A percentile compares a stretch with the other conserved stretches of the same genome.
These are phyloP conservation scores for Ophiostoma triangulosporum DNA, from an alignment of 2,329 filamentous ascomycete species.

Conservation along the genomic window DNA sequence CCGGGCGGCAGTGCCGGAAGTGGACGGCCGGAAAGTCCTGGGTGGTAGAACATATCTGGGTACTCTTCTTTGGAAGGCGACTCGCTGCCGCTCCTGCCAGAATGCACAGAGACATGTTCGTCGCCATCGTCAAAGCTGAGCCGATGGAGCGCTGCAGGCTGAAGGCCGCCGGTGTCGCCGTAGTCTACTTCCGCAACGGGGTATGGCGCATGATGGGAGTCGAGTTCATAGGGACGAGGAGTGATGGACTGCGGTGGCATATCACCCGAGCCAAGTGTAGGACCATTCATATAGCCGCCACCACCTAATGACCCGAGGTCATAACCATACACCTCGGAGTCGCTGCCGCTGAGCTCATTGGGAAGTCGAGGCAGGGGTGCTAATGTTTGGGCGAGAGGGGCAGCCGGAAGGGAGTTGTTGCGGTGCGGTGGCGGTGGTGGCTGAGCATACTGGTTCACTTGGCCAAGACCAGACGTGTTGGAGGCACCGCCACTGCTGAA, in stretches of 20 bases:
- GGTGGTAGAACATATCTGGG: constrained; percentile 88
- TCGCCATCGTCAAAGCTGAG: constrained; percentile 90
- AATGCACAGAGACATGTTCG: constrained; percentile 49
- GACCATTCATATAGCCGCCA: constrained; percentile 51
- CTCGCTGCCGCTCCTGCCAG: constrained; percentile 46
- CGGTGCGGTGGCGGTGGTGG: constrained; percentile 4
- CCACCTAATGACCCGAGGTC: constrained; percentile 66
- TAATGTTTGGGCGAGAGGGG: constrained; percentile 14
- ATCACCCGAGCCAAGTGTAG: constrained; percentile 29
- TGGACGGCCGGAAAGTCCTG: constrained; percentile 55
- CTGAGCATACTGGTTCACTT: background rate
- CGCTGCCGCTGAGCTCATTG: constrained; percentile 44
- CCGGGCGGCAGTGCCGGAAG: constrained; percentile 49
- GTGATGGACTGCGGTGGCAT: constrained; percentile 34
- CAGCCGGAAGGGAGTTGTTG: constrained; percentile 14
- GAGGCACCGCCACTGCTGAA: constrained; percentile 40
- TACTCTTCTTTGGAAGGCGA: constrained; percentile 60
- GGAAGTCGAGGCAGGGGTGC: constrained; percentile 31
- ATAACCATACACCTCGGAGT: constrained; percentile 58
- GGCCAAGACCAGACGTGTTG: constrained; percentile 17
- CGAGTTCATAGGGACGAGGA: constrained; percentile 26
- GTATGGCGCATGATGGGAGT: constrained; percentile 28
- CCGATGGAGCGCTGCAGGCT: constrained; percentile 58
- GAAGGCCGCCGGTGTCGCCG: constrained; percentile 76
- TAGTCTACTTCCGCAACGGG: constrained; percentile 66